phyloP scores from a whole-genome alignment of 1,284 basidiomycete genomes.

The Pseudozyma sp. region DNA sequence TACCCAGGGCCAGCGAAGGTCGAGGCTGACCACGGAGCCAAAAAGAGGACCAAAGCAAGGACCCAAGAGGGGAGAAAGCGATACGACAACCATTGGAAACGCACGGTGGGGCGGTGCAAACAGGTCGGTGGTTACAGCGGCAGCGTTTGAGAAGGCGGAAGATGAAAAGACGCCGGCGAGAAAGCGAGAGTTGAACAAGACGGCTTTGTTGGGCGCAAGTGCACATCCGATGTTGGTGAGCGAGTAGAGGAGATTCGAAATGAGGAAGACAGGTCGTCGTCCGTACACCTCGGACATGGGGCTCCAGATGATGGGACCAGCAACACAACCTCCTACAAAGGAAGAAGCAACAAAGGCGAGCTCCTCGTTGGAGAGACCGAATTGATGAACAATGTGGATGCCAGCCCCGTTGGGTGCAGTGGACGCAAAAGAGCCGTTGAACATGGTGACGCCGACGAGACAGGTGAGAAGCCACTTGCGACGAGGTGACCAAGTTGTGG shows the following conservation, averaged over 20 bases:
- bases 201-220: conserved; percentile 23
- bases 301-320: conserved; percentile 47
- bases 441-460: conserved; percentile 41
- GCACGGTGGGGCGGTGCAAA: conserved; percentile 30
- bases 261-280: conserved; percentile 14
- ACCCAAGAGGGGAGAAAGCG: conserved; percentile 26
- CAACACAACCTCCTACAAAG: conserved; percentile 47
- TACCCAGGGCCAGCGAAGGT: conserved; percentile 27
- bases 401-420: conserved; percentile 41
- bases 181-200: conserved; percentile 34
- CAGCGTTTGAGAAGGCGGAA: conserved; percentile 47
- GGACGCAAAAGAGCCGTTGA: conserved; percentile 46
- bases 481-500: conserved; percentile 14
- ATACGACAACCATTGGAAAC: conserved; percentile 35
- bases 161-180: conserved; percentile 41
- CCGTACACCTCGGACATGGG: conserved; percentile 45
- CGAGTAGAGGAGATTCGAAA: conserved; percentile 22
- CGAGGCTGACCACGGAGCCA: conserved; percentile 17
- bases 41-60: conserved; percentile 45
- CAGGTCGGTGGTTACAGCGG: conserved; percentile 43
- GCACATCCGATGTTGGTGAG: conserved; percentile 36
- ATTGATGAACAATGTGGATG: conserved; percentile 15
- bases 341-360: conserved; percentile 34
- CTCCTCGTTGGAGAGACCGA: conserved; percentile 27
- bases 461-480: conserved; percentile 37